Percentiles rank a stretch among this genome's conserved stretches.
phyloP scores from a whole-genome alignment of 257 asterid genomes.

The Jacaranda copaia region DNA sequence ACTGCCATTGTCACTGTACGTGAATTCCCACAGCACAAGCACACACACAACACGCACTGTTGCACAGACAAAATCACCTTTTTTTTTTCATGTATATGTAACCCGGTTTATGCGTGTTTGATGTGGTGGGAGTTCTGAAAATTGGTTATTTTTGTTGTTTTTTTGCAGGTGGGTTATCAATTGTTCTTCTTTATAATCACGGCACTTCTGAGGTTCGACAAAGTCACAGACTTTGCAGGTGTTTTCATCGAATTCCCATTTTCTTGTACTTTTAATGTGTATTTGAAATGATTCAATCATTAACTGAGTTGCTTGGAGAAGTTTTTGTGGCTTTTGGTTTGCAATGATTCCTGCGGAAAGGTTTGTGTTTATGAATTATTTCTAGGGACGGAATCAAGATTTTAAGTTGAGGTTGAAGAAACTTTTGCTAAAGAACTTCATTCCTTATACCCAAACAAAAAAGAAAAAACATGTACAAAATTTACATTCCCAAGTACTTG shows the following conservation, averaged over 20 bases:
- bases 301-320: background rate
- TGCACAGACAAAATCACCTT: background rate
- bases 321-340: background rate
- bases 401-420: constrained; percentile 9
- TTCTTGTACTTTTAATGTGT: background rate
- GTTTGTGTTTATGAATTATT: constrained; percentile 11
- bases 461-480: background rate
- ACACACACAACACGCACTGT: background rate
- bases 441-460: background rate
- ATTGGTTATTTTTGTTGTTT: constrained; percentile 35
- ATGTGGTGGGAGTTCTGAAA: constrained; percentile 12
- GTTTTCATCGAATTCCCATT: constrained; percentile 16
- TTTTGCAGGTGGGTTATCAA: constrained; percentile 89
- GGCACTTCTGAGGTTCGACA: constrained; percentile 86
- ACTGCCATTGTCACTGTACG: constrained; percentile 93
- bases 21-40: background rate
- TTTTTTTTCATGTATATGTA: constrained; percentile 11
- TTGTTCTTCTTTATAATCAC: constrained; percentile 80
- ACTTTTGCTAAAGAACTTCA: background rate
- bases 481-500: background rate
- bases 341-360: background rate
- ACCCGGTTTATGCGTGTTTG: background rate
- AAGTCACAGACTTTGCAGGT: constrained; percentile 99
- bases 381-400: background rate
- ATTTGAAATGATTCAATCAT: constrained; percentile 21